Evolutionary conservation across 1,139 yeast genomes (phyloP), one percentile per base, ranked within the genome.

Genomic region (Williopsis jadinii): DNA sequence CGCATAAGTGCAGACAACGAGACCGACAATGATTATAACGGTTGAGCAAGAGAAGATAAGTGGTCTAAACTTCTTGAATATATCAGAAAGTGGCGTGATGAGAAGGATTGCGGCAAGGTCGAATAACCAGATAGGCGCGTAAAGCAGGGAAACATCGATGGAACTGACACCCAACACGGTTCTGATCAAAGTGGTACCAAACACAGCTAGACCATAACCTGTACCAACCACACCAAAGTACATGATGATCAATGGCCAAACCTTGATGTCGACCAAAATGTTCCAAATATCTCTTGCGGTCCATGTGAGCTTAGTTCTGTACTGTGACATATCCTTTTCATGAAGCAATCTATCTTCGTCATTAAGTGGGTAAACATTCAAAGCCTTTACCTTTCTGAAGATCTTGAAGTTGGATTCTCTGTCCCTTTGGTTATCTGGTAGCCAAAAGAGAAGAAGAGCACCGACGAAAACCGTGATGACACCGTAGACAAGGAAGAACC

Each of bases 171-270:
- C 52, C 2, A 92, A 82, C 51, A 80, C 78, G 9, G 74, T 74
- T 40, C 72, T 63, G 52, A 86, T 81, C 50, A 86, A 80, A n/a
- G 94, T 80, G 5, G 95, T 80, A 2, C 92, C 95, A 63, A 83
- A 86, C 14, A 83, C 92, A 15, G 90, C 88, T 43, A 86, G 67
- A 13, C 95, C 95, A 57, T 74, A 80, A 1, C 95, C 95, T 13
- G 87, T 79, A 36, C 95, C 95, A 14, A 86, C 95, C 12, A 84
- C 95, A 9, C 95, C 95, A 62, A 86, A 87, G 62, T 86, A 86
- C 95, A 86, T 86, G 64, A 86, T 69, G 38, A 84, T 68, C 46
- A 86, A 63, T 2, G 95, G 94, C 92, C 92, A 85, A 36, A 83
- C 69, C 50, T 94, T 70, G 36, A 72, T 55, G 58, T 86, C 95